Base-by-base conservation (phyloP, 139 green algal species). In the Chlorokybus atmophyticus region DNA sequence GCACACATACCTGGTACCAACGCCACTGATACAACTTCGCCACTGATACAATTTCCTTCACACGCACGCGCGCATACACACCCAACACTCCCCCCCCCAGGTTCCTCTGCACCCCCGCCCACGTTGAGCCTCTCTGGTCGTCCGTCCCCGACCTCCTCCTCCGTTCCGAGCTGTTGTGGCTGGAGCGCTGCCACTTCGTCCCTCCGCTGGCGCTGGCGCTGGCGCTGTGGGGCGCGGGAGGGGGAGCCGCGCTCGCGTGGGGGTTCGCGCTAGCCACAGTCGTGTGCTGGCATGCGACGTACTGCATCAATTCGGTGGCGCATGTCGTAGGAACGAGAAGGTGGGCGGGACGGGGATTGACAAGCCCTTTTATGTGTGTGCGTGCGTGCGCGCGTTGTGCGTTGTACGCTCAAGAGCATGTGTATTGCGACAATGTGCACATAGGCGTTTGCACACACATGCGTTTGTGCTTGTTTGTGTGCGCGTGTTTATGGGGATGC, bases 241-340 rank as follows among this genome's bases (percentile, higher is more conserved):
- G 59, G 5, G 5, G 60, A 21, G n/a, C 51, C 6, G 50, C 27
- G 17, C 21, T 57, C 2, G 49, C 31, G 8, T 67, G 50, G 50
- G 59, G 59, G 5, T 67, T 67, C 59, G 39, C 38, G 32, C 14
- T 67, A 14, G 52, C 31, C 54, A 67, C 50, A 8, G 59, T 67
- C 19, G 24, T 62, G 25, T 67, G 59, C 59, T 67, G 59, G 59
- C 59, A 67, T 24, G 53, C 29, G 31, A 67, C 59, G 59, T 71
- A 71, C 32, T 65, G 56, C 32, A 71, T 71, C 55, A 71, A 71
- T 56, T 68, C 57, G 32, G 17, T 71, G 44, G 62, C 62, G 23
- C 62, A 71, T 31, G 29, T 71, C 0, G 57, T 71, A 31, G 62
- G 62, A 14, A 44, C 29, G 28, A n/a, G n/a, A n/a, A n/a, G n/a